phyloP scores from a whole-genome alignment of 306 rosid genomes.

The Abrus pulchellus region DNA sequence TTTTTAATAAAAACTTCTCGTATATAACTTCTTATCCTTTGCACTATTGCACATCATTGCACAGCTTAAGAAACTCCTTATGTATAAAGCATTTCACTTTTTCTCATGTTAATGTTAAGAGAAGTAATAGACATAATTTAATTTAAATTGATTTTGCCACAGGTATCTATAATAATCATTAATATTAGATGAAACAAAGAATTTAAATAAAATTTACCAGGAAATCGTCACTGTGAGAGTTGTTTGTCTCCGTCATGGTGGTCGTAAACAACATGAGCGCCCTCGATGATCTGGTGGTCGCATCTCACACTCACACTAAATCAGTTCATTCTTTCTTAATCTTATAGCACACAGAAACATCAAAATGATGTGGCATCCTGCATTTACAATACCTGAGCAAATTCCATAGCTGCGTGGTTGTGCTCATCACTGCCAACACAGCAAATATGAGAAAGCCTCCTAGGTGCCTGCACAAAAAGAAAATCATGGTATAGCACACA shows the following conservation, averaged over 20 bases:
- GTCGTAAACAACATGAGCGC: slow-evolving; percentile 43
- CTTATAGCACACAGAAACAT: background rate
- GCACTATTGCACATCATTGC: no score
- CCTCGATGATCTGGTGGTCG: slow-evolving; percentile 59
- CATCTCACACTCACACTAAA: slow-evolving; percentile 20
- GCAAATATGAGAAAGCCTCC: slow-evolving; percentile 77
- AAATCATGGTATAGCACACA: background rate
- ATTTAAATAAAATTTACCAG: slow-evolving; percentile 45
- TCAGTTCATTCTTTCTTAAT: background rate
- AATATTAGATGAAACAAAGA: background rate
- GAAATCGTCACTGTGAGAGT: slow-evolving; percentile 35
- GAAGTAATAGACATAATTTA: no score
- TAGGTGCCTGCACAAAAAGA: slow-evolving; percentile 64
- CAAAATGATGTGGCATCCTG: slow-evolving; percentile 36
- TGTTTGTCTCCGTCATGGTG: slow-evolving; percentile 41
- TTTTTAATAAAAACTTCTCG: no score
- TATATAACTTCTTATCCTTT: no score
- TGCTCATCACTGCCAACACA: slow-evolving; percentile 62
- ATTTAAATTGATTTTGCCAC: background rate
- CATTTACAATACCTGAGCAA: slow-evolving; percentile 59
- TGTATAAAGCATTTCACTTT: background rate
- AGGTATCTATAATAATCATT: background rate
- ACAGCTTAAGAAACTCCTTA: no score
- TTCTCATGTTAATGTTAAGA: no score
- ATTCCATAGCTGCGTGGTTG: slow-evolving; percentile 40